Conservation (phyloP, 495 filamentous ascomycete species). For the Lindgomyces ingoldianus region DNA sequence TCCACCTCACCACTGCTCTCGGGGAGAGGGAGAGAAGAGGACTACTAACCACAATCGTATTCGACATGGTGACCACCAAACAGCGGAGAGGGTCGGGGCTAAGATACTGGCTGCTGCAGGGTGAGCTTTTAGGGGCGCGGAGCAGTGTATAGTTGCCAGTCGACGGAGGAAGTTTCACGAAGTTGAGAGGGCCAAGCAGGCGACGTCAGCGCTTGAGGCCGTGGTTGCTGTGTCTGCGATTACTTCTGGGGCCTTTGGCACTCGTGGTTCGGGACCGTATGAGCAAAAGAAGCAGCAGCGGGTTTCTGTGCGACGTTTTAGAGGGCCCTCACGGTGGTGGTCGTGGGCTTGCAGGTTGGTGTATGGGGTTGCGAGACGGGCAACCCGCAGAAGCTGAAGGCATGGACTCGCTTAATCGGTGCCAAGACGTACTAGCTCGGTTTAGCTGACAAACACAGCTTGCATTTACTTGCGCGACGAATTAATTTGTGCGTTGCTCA, state of each 20-base stretch:
- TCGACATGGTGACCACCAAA: constrained; percentile 30
- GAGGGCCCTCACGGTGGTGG: constrained; percentile 16
- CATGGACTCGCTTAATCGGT: constrained; percentile 8
- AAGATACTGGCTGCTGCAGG: neutral
- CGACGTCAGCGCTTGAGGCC: constrained; percentile 27
- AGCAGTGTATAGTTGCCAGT: neutral
- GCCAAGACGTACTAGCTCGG: neutral
- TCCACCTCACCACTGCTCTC: constrained; percentile 9
- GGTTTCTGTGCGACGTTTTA: constrained; percentile 20
- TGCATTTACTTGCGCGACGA: neutral
- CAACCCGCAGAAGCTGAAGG: constrained; percentile 14
- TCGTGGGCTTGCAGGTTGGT: constrained; percentile 28
- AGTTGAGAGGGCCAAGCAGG: constrained; percentile 6
- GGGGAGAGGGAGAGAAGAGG: neutral
- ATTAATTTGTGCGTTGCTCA: too few relatives aligned
- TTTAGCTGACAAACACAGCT: neutral
- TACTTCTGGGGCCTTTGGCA: neutral
- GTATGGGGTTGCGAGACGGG: constrained; percentile 13
- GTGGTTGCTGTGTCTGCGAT: constrained; percentile 6
- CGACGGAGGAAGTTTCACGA: neutral
- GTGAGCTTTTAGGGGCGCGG: neutral
- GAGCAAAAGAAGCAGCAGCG: constrained; percentile 5
- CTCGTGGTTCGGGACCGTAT: neutral
- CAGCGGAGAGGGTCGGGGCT: neutral
- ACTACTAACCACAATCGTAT: constrained; percentile 33